phyloP scores from a whole-genome alignment of 2,329 filamentous ascomycete species.

The Fusarium sororula region DNA sequence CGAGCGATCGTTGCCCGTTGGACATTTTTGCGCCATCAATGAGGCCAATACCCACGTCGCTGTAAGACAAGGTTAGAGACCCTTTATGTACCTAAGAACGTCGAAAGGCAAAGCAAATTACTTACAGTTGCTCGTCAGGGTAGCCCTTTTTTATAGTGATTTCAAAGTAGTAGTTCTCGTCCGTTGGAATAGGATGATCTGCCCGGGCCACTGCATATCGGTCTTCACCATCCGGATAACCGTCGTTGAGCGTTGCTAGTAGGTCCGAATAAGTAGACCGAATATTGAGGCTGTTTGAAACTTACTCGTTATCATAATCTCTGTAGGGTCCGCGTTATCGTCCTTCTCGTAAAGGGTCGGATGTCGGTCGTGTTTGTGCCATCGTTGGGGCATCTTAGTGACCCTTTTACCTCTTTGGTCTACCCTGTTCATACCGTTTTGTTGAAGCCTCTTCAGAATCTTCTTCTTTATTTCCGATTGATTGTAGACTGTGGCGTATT shows the following conservation, averaged over 20 bases:
- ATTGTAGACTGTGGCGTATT: neutral
- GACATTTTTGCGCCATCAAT: neutral
- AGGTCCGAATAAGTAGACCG: accelerated
- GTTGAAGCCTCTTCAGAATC: neutral
- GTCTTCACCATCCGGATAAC: neutral
- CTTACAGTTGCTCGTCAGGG: neutral
- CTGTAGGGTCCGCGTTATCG: neutral
- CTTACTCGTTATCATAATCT: neutral
- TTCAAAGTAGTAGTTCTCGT: neutral
- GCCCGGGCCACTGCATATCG: neutral
- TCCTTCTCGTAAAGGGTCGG: neutral
- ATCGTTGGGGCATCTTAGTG: neutral
- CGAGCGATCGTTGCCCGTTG: neutral
- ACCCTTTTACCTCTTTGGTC: neutral
- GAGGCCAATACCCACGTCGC: neutral
- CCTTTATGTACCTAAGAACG: neutral
- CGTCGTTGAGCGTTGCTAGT: neutral
- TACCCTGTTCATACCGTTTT: accelerated
- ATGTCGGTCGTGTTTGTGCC: neutral
- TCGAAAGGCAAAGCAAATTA: neutral
- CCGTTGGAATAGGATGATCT: neutral
- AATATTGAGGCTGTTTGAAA: accelerated
- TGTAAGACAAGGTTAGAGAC: neutral
- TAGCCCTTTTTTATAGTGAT: neutral
- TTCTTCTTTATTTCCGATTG: accelerated